Percentiles rank a stretch among this genome's conserved stretches.
These are phyloP conservation scores for Blastobotrys proliferans DNA, from an alignment of 1,139 yeast genomes.

Conservation along the genomic window DNA sequence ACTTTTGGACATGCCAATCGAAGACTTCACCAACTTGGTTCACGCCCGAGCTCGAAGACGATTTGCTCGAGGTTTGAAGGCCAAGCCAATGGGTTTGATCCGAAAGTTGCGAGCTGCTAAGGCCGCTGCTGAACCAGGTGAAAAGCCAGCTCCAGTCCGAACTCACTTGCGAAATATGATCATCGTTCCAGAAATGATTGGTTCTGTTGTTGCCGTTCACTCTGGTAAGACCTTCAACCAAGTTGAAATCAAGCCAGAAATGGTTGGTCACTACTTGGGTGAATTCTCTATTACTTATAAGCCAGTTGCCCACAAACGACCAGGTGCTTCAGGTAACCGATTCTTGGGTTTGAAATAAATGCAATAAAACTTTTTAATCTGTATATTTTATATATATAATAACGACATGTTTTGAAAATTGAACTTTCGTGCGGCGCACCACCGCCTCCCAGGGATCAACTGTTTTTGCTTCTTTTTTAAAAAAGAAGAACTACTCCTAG, in stretches of 20 bases:
- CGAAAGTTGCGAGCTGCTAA: slow-evolving; percentile 98
- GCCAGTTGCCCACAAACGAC: slow-evolving; percentile 99
- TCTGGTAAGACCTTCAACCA: slow-evolving; percentile 99
- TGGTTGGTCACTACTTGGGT: slow-evolving; percentile 99
- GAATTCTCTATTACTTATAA: slow-evolving; percentile 99
- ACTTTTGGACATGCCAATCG: slow-evolving; percentile 90
- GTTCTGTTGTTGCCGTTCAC: slow-evolving; percentile 98
- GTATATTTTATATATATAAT: background rate
- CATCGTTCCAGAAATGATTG: slow-evolving; percentile 99
- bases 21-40: slow-evolving; percentile 95
- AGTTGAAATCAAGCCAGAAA: slow-evolving; percentile 98
- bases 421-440: too few relatives aligned
- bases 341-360: slow-evolving; percentile 39
- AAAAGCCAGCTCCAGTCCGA: slow-evolving; percentile 97
- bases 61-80: slow-evolving; percentile 95
- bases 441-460: too few relatives aligned
- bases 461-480: too few relatives aligned
- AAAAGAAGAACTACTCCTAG: too few relatives aligned
- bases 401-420: background rate
- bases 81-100: slow-evolving; percentile 95
- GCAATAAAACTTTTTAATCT: background rate
- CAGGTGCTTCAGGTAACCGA: slow-evolving; percentile 71
- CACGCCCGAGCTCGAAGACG: slow-evolving; percentile 99
- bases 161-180: slow-evolving; percentile 99
- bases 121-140: slow-evolving; percentile 78